Evolutionary conservation across 805 yeast genomes (phyloP).

Genomic region (Saccharomycopsis oosterbeekiorum): DNA sequence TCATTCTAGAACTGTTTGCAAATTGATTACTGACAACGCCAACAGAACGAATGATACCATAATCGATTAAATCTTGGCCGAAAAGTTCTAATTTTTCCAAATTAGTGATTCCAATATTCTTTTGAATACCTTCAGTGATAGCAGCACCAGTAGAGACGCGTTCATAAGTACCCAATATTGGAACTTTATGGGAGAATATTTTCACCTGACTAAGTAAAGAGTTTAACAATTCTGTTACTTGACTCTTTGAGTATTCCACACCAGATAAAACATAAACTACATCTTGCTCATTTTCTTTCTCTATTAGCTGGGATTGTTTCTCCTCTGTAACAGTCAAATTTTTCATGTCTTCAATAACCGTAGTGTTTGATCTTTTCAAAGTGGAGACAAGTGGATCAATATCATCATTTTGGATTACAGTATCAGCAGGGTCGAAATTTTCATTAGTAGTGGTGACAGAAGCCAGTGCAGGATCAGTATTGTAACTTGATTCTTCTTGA

Average conservation of each 20-base stretch:
- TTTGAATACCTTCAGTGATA: slow-evolving; percentile 50
- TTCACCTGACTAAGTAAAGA: slow-evolving; percentile 42
- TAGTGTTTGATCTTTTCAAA: slow-evolving; percentile 17
- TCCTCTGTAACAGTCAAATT: slow-evolving; percentile 17
- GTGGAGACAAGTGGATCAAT: slow-evolving; percentile 8
- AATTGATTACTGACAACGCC: slow-evolving; percentile 53
- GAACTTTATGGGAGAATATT: slow-evolving; percentile 44
- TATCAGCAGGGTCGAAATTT: slow-evolving; percentile 2
- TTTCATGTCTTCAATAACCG: slow-evolving; percentile 19
- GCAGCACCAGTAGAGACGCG: slow-evolving; percentile 52
- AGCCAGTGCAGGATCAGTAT: not conserved
- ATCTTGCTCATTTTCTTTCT: slow-evolving; percentile 22
- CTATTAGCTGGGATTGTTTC: slow-evolving; percentile 18
- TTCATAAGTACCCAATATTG: slow-evolving; percentile 60
- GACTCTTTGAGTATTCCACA: slow-evolving; percentile 29
- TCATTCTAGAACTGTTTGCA: slow-evolving; percentile 63
- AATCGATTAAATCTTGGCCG: slow-evolving; percentile 60
- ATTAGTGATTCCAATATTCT: slow-evolving; percentile 33
- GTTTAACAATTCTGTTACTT: slow-evolving; percentile 33
- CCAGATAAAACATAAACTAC: slow-evolving; percentile 28
- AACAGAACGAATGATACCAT: slow-evolving; percentile 53
- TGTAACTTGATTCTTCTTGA: slow-evolving; percentile 4
- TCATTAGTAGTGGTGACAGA: not conserved
- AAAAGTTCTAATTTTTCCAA: slow-evolving; percentile 55
- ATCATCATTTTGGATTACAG: not conserved